Evolutionary conservation across 2,329 filamentous ascomycete species (phyloP), one percentile per base, ranked within the genome.

Genomic region (Hypomyces perniciosus): DNA sequence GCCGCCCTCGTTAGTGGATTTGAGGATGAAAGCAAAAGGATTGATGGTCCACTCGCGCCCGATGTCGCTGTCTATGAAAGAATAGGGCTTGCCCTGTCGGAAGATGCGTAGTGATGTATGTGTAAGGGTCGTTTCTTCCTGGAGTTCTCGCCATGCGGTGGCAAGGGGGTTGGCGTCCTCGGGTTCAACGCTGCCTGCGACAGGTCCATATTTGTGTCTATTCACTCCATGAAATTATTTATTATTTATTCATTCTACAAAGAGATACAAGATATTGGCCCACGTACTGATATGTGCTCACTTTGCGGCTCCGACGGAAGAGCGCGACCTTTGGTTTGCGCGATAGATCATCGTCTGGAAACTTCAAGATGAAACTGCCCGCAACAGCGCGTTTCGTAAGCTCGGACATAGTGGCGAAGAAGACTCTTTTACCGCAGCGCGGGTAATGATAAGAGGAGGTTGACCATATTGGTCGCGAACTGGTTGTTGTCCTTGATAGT

Each of bases 141-240:
- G 59, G 26, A 87, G 69, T 64, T 86, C 83, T 10, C 84, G 75
- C 72, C 78, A 78, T 28, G 84, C 83, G 0, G 83, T 77, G 3
- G 72, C 67, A 5, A 82, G 62, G 0, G 83, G 77, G 26, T 65
- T 73, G 3, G 67, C 52, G 57, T 86, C 83, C 0, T 65, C 61
- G 5, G 67, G 47, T 3, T 85, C 78, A 46, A 87, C 77, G 49
- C 72, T 77, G 35, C 84, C 84, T 0, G 82, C 82, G 13, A 86
- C 77, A 1, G 83, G 79, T 0, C 80, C 82, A 45, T 82, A 74
- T 60, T 77, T 81, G 59, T 75, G 75, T 59, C 75, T 77, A 5
- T 20, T 1, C 10, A 20, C 12, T 39, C 37, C 41, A 40, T 13
- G 7, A 10, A 2, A 34, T 47, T 20, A 13, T 7, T 31, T 12